Percentiles rank a stretch among this genome's conserved stretches.
phyloP scores from a whole-genome alignment of 192 early-diverging fungal genomes.

The Rhizophlyctis rosea region DNA sequence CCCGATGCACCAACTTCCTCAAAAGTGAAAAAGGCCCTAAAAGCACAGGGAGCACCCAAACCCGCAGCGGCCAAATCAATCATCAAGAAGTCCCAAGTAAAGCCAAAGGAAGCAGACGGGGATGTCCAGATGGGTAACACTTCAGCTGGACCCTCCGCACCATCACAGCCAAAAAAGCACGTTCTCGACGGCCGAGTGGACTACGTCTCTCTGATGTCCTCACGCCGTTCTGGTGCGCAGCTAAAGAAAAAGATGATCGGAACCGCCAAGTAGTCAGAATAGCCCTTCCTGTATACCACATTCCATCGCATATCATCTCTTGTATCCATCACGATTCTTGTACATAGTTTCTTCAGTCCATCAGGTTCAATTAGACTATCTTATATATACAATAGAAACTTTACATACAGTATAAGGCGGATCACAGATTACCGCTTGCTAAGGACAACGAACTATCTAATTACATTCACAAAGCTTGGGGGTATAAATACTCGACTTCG shows the following conservation, averaged over 20 bases:
- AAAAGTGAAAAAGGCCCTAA: not conserved
- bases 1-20: not conserved
- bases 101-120: not conserved
- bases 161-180: not conserved
- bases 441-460: no score
- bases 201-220: constrained; percentile 20
- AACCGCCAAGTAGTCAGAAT: no score
- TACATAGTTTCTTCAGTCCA: no score
- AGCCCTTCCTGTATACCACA: no score
- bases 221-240: constrained; percentile 2
- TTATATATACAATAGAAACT: no score
- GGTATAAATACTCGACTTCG: no score
- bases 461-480: no score
- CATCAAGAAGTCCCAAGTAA: not conserved
- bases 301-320: no score
- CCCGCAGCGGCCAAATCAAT: not conserved
- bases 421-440: no score
- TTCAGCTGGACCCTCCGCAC: not conserved
- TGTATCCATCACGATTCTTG: no score
- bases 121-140: not conserved
- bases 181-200: constrained; percentile 17
- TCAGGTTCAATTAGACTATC: no score
- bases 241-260: not conserved
- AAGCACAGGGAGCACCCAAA: not conserved
- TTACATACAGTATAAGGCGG: no score